A percentile compares a stretch with the other conserved stretches of the same genome.
Evolutionary conservation across 176 grass and related monocot genomes (phyloP).

Genomic region (Bonia amplexicaulis): DNA sequence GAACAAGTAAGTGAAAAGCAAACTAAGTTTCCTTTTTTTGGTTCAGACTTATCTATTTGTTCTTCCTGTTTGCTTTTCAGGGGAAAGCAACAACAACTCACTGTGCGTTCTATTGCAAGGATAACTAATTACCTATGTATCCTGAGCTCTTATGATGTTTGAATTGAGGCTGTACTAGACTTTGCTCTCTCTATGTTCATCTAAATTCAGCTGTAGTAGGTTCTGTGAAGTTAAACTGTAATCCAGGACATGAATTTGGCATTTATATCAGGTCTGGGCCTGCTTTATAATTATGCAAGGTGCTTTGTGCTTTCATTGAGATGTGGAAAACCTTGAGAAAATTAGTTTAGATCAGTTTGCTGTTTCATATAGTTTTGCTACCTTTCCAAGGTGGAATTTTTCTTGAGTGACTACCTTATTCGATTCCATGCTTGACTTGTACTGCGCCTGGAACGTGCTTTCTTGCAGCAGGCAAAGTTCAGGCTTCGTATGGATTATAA

Average conservation of each 20-base stretch:
- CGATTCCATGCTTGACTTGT: neutral
- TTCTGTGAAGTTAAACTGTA: neutral
- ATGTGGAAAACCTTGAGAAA: neutral
- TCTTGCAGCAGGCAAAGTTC: neutral
- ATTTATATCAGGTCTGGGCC: neutral
- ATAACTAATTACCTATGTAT: neutral
- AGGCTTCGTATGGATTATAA: neutral
- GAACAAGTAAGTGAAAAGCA: conserved; percentile 53
- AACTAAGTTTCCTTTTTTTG: neutral
- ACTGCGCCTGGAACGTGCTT: neutral
- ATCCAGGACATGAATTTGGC: neutral
- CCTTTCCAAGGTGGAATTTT: neutral
- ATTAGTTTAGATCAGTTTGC: neutral
- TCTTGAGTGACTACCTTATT: neutral
- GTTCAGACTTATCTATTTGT: neutral
- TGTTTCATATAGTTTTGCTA: neutral
- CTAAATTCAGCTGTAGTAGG: conserved; percentile 5
- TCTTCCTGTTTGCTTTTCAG: conserved; percentile 18
- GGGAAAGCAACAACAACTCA: conserved; percentile 2
- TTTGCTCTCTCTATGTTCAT: neutral
- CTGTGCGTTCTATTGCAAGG: neutral
- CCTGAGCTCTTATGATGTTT: neutral
- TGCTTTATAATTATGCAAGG: neutral
- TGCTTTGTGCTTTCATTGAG: neutral
- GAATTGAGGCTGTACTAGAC: neutral